A percentile compares a stretch with the other conserved stretches of the same genome.
phyloP scores from a whole-genome alignment of 148 eudicot species.

The Vaccinium corymbosum region DNA sequence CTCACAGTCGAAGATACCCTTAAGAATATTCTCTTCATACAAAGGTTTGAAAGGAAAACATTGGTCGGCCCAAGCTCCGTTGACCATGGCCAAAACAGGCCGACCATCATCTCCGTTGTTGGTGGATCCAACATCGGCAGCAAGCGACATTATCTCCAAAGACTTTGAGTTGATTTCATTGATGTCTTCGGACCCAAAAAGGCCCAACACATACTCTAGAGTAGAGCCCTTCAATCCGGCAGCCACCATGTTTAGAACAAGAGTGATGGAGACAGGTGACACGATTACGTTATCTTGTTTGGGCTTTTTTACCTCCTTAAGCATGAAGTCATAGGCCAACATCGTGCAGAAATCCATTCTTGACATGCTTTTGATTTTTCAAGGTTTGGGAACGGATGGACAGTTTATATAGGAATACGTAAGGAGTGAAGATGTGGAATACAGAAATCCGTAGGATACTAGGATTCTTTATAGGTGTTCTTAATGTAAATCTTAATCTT shows the following conservation, averaged over 20 bases:
- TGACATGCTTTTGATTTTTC: too few relatives aligned
- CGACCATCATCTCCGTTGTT: background rate
- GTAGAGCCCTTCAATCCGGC: background rate
- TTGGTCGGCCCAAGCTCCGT: slow-evolving; percentile 11
- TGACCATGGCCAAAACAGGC: background rate
- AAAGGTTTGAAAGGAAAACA: background rate
- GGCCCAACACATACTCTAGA: background rate
- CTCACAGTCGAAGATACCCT: background rate
- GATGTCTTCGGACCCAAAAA: background rate
- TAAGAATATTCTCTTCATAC: background rate
- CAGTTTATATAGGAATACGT: too few relatives aligned
- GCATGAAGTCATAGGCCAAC: too few relatives aligned
- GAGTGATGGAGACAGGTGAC: too few relatives aligned
- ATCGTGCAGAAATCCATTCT: too few relatives aligned
- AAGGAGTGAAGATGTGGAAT: too few relatives aligned
- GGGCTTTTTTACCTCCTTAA: too few relatives aligned
- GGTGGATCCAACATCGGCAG: background rate
- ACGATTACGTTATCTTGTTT: too few relatives aligned
- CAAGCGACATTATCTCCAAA: background rate
- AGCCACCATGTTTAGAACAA: slow-evolving; percentile 10
- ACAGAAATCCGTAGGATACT: too few relatives aligned
- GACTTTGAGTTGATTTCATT: background rate
- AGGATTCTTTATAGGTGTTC: too few relatives aligned
- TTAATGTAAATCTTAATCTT: too few relatives aligned
- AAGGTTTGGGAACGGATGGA: too few relatives aligned